Evolutionary conservation across 2,329 filamentous ascomycete species (phyloP), one percentile per base, ranked within the genome.

Genomic region (Purpureocillium lavendulum): DNA sequence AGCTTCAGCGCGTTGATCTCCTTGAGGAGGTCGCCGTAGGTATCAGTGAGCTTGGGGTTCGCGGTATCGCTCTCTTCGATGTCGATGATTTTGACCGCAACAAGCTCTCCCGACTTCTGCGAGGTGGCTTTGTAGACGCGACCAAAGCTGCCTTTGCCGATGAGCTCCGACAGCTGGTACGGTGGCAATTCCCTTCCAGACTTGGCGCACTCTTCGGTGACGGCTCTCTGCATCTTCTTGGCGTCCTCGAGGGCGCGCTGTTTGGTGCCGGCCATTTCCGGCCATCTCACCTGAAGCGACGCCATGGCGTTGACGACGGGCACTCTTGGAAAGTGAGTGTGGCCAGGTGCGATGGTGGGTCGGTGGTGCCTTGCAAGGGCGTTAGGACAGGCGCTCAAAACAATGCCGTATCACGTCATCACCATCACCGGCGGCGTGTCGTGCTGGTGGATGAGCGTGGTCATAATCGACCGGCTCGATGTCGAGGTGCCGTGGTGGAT

Each of bases 1-100:
- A 84, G 69, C 51, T 85, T 79, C 36, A 94, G 66, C 17, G 86
- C 73, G 45, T 71, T 77, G 52, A 83, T 75, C 59, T 84, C 78
- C 52, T 82, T 82, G 49, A 82, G 65, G 42, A 84, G 77, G 55
- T 86, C 81, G 48, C 76, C 76, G 55, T 81, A 84, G 1, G 80
- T 80, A 57, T 82, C 76, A 34, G 78, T 74, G 29, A 77, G 63
- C 45, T 79, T 78, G 2, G 79, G 77, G 50, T 84, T 75, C 35
- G 77, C 62, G 1, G 71, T 77, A 58, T 90, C 86, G 48, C 77
- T 75, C 52, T 84, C 82, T 52, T 92, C 86, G 35, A 90, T 84
- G 56, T 89, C 83, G 53, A 89, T 86, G 50, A 89, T 89, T 62
- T 92, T 88, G 55, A 88, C 74, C 14, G 84, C 83, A 17, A 87